phyloP scores from a whole-genome alignment of 108 stramenopile species.

The Epipyxis sp. region DNA sequence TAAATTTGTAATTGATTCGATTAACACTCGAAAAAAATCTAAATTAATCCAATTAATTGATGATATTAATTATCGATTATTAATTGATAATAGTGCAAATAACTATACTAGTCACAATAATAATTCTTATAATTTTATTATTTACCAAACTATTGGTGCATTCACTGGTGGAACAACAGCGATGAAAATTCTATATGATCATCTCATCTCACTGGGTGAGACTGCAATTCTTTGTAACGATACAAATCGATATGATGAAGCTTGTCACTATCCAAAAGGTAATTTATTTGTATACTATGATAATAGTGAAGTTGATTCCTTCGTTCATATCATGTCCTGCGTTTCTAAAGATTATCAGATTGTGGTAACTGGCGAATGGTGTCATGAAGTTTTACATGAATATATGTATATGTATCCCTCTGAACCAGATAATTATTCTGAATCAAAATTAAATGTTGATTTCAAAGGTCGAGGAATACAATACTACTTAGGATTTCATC shows the following conservation, averaged over 20 bases:
- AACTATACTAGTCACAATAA: no score
- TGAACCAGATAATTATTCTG: not conserved
- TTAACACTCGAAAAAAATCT: no score
- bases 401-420: not conserved
- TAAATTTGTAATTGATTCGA: no score
- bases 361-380: slow-evolving; percentile 32
- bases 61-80: no score
- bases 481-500: slow-evolving; percentile 28
- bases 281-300: not conserved
- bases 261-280: slow-evolving; percentile 2
- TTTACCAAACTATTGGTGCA: slow-evolving; percentile 17
- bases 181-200: not conserved
- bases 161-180: slow-evolving; percentile 30
- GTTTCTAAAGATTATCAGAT: not conserved
- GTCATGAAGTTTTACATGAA: not conserved
- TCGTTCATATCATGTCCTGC: not conserved
- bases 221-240: slow-evolving; percentile 5
- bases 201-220: not conserved
- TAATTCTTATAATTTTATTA: no score
- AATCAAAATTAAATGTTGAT: not conserved
- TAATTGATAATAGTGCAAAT: no score
- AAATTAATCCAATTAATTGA: no score
- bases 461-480: slow-evolving; percentile 19
- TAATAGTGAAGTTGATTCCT: not conserved
- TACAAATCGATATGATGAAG: not conserved